A percentile compares a stretch with the other conserved stretches of the same genome.
Conservation (phyloP, 2,329 filamentous ascomycete genomes). For the Fusarium illudens region DNA sequence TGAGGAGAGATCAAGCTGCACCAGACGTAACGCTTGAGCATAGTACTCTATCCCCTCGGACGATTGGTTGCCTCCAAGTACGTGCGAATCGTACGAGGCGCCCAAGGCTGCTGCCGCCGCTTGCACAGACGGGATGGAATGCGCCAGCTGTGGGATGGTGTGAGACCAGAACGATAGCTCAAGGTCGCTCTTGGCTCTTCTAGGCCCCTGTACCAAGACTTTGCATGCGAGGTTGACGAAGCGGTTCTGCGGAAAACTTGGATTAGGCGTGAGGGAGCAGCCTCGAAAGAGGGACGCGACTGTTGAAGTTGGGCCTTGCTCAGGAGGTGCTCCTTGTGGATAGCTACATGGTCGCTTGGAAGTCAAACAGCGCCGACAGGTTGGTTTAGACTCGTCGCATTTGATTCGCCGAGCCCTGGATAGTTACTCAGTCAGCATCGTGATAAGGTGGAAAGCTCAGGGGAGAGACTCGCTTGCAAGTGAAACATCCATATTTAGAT, state of each 20-base stretch:
- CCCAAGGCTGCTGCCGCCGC: not conserved
- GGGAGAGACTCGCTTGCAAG: not conserved
- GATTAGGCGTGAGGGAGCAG: not conserved
- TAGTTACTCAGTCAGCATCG: not conserved
- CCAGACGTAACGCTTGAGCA: not conserved
- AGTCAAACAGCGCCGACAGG: not conserved
- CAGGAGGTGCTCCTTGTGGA: not conserved
- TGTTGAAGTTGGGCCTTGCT: not conserved
- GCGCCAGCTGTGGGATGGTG: not conserved
- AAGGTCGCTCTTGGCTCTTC: not conserved
- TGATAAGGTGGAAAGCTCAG: accelerated
- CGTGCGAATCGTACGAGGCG: not conserved
- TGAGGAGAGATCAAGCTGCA: not conserved
- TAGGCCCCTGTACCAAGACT: not conserved
- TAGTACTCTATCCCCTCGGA: not conserved
- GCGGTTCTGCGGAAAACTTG: not conserved
- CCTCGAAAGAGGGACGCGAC: no score
- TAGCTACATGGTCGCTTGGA: not conserved
- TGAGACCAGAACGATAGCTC: not conserved
- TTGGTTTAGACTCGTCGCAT: not conserved
- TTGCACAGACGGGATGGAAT: not conserved
- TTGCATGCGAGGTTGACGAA: not conserved
- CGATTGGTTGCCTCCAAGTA: not conserved
- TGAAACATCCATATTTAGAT: not conserved
- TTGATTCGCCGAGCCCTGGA: not conserved